These are phyloP conservation scores for Thalia dealbata DNA, from an alignment of 176 grass and related monocot genomes.

Conservation along the genomic window DNA sequence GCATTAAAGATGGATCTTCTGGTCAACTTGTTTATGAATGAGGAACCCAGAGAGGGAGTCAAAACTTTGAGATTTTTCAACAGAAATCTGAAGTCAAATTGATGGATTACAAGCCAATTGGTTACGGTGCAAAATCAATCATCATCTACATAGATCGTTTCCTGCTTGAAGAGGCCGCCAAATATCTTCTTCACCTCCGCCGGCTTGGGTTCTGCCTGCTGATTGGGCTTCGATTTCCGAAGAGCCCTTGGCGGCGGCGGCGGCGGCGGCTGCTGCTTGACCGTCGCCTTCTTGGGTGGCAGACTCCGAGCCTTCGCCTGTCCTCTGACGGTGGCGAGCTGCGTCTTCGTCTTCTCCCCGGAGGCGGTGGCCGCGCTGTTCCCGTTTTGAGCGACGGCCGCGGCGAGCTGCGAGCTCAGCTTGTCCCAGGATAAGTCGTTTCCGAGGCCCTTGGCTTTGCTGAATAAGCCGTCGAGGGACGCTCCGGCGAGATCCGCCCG, in stretches of 20 bases:
- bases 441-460: constrained; percentile 37
- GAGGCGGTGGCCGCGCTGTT: constrained; percentile 19
- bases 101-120: too few species aligned
- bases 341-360: constrained; percentile 37
- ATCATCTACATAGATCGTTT: constrained; percentile 72
- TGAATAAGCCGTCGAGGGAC: constrained; percentile 46
- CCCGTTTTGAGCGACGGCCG: constrained; percentile 20
- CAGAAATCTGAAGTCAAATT: too few species aligned
- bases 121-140: constrained; percentile 26
- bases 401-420: constrained; percentile 6
- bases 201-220: constrained; percentile 34
- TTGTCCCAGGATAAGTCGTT: constrained; percentile 61
- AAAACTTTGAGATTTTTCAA: too few species aligned
- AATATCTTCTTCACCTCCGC: constrained; percentile 67
- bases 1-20: too few species aligned
- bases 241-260: constrained; percentile 6
- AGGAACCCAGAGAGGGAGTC: too few species aligned
- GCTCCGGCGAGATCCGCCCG: constrained; percentile 11
- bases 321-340: constrained; percentile 69
- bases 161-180: constrained; percentile 83
- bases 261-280: constrained; percentile 36
- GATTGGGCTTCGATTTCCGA: constrained; percentile 35
- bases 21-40: too few species aligned
- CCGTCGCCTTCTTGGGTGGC: constrained; percentile 53
- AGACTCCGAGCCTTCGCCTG: constrained; percentile 74